Evolutionary conservation across 2,329 filamentous ascomycete species (phyloP).

Genomic region (Phaeosphaeria sp.): DNA sequence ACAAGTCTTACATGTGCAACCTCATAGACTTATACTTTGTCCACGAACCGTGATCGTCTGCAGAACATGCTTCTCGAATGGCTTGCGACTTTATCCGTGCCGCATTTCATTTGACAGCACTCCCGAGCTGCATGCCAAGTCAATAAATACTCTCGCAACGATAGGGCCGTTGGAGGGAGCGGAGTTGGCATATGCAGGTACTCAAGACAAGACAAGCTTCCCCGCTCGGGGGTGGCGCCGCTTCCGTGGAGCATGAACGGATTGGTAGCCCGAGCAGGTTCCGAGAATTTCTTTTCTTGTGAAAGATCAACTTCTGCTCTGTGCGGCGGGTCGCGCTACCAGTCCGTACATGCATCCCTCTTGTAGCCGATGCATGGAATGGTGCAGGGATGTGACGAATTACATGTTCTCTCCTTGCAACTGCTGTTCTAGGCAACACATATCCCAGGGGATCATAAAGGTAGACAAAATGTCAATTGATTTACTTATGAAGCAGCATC

Average conservation of each 20-base stretch:
- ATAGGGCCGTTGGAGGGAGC: not conserved
- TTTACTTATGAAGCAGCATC: not conserved
- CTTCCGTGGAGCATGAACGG: too few relatives aligned
- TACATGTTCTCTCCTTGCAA: not conserved
- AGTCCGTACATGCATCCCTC: too few relatives aligned
- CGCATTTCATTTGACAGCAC: slow-evolving; percentile 2
- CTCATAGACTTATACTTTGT: not conserved
- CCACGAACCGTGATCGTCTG: not conserved
- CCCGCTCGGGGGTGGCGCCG: slow-evolving; percentile 6
- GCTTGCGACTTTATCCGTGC: not conserved
- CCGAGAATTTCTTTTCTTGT: too few relatives aligned
- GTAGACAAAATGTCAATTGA: not conserved
- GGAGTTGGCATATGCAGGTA: slow-evolving; percentile 6
- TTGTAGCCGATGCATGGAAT: not conserved
- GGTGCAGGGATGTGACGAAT: not conserved
- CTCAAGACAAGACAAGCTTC: slow-evolving; percentile 3
- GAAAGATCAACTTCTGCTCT: too few relatives aligned
- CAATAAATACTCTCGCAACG: not conserved
- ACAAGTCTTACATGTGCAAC: not conserved
- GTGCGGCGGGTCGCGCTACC: too few relatives aligned
- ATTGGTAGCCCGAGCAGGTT: too few relatives aligned
- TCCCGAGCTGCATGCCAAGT: not conserved
- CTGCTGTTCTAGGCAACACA: not conserved
- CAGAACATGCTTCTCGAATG: not conserved
- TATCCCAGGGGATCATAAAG: not conserved